Base-by-base conservation (phyloP, 768 basidiomycete species). In the Lactifluus subvellereus region DNA sequence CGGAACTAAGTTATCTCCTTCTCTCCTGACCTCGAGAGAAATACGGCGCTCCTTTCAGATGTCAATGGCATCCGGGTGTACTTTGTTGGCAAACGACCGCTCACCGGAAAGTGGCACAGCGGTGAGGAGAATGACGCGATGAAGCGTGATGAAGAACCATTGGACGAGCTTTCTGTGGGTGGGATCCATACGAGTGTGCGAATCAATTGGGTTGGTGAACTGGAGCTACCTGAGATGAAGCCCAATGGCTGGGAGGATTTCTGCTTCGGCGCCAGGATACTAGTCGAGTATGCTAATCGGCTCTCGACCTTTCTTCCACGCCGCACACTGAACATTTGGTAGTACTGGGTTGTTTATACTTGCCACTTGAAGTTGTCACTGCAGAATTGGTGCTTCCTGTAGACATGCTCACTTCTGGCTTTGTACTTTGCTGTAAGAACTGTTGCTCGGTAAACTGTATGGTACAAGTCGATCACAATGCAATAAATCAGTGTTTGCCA, bases 51-150 rank as follows among this genome's bases (percentile, higher is more conserved):
- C 37, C 6, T 57, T 6, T 58, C 57, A 13, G 51, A 58, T 6
- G n/a, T 58, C 22, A n/a, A 16, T 2, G 62, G 43, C 30, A 27
- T 47, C 45, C 50, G 43, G 5, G 43, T 40, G 14, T 63, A 58
- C 62, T 63, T 58, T 48, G 45, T 63, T 0, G 51, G 62, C 6
- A 37, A 63, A 8, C 42, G 40, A 30, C 55, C 33, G 20, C 18
- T 1, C 22, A 11, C 38, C 8, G 60, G 49, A 10, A 18, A 14
- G 43, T 45, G 56, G 62, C 35, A 33, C 16, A 6, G 14, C 7
- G 27, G 45, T 14, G 1, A 27, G 8, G 10, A 8, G 37, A 11
- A 20, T 9, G n/a, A 32, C 8, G 27, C 52, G 14, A 10, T 7
- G 11, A 10, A 40, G 18, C 2, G 49, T 30, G 22, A 3, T 2